phyloP scores from a whole-genome alignment of 257 asterid genomes.

The Penstemon davidsonii region DNA sequence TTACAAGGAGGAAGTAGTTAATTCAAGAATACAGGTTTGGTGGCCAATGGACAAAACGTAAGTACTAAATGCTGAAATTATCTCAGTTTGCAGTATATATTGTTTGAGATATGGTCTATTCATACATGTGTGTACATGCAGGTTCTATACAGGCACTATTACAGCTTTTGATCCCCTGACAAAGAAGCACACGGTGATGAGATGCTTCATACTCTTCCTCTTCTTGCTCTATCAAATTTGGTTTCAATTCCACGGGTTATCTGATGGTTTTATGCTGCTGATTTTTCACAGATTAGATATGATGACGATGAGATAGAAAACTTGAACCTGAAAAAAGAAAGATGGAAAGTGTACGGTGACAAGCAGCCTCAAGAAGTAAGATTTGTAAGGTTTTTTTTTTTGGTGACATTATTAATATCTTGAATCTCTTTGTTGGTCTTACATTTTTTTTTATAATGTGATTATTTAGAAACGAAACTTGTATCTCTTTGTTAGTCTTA shows the following conservation, averaged over 20 bases:
- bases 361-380: conserved; percentile 37
- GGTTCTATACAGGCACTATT: conserved; percentile 55
- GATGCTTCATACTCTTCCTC: conserved; percentile 25
- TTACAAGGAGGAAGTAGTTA: conserved; percentile 37
- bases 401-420: not conserved
- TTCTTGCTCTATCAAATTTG: not conserved
- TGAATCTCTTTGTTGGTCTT: not conserved
- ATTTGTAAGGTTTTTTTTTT: not conserved
- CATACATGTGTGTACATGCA: conserved; percentile 22
- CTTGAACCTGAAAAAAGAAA: conserved; percentile 46
- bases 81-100: not conserved
- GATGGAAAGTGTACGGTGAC: conserved; percentile 38
- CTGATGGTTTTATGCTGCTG: conserved; percentile 22
- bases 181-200: conserved; percentile 53
- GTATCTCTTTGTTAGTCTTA: not conserved
- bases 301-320: conserved; percentile 46
- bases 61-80: conserved; percentile 26
- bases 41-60: conserved; percentile 59
- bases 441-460: conserved; percentile 3
- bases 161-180: conserved; percentile 45
- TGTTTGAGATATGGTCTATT: not conserved
- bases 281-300: conserved; percentile 41
- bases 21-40: conserved; percentile 50
- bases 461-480: conserved; percentile 4
- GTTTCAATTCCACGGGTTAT: not conserved